These are phyloP conservation scores for Penicillium aurantiogriseum DNA, from an alignment of 2,329 filamentous ascomycete genomes.

Conservation along the genomic window DNA sequence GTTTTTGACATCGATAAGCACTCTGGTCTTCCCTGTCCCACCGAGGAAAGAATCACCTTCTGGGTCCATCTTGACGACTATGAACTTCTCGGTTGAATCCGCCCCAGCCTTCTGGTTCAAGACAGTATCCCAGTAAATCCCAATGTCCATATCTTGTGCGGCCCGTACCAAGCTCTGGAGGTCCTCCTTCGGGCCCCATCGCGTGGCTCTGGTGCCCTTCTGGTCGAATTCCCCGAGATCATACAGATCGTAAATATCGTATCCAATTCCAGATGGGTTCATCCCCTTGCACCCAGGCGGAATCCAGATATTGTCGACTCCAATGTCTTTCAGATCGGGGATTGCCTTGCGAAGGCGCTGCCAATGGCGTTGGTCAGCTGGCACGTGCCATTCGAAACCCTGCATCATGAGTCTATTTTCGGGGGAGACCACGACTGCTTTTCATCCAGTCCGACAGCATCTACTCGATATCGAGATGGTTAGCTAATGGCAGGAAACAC, in stretches of 20 bases:
- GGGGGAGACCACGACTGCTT: conserved; percentile 27
- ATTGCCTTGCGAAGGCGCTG: conserved; percentile 54
- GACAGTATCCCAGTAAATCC: conserved; percentile 67
- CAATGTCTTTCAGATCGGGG: conserved; percentile 57
- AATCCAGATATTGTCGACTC: conserved; percentile 65
- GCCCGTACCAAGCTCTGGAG: conserved; percentile 54
- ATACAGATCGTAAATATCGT: conserved; percentile 68
- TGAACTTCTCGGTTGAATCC: conserved; percentile 62
- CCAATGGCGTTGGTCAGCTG: conserved; percentile 62
- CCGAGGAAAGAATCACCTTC: conserved; percentile 31
- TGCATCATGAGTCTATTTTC: conserved; percentile 59
- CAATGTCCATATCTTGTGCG: conserved; percentile 55
- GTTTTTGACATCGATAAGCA: neutral
- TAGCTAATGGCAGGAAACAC: neutral
- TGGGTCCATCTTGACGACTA: conserved; percentile 62
- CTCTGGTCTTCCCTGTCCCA: neutral
- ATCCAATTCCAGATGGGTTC: conserved; percentile 61
- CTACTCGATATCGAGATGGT: conserved; percentile 12
- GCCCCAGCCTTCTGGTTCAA: conserved; percentile 71
- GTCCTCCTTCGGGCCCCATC: conserved; percentile 67
- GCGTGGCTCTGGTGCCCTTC: conserved; percentile 61
- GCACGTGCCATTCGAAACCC: conserved; percentile 71
- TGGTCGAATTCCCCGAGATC: conserved; percentile 71
- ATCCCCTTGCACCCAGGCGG: conserved; percentile 70
- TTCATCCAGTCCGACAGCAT: conserved; percentile 24